Conservation (phyloP, 805 yeast genomes). For the Saccharomycopsis sp. region DNA sequence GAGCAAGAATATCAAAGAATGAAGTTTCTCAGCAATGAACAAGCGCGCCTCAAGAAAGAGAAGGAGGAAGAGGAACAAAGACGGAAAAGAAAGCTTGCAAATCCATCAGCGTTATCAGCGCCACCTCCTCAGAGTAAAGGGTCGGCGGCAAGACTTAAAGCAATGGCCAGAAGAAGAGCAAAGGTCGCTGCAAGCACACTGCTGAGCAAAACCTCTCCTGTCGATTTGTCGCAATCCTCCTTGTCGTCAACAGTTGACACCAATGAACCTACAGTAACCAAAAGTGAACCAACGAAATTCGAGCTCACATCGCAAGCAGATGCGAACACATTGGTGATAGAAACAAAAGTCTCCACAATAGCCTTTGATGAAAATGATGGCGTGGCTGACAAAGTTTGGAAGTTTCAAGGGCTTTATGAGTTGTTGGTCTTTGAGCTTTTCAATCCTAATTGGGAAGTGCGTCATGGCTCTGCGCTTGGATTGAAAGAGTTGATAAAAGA, state of each 20-base stretch:
- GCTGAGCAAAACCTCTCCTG: conserved; percentile 37
- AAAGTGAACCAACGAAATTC: conserved; percentile 26
- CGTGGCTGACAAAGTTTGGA: conserved; percentile 78
- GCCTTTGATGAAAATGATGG: conserved; percentile 54
- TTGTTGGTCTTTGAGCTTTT: conserved; percentile 69
- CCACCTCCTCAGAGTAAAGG: conserved; percentile 25
- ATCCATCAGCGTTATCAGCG: conserved; percentile 20
- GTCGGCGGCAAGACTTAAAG: conserved; percentile 69
- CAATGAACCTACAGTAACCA: conserved; percentile 2
- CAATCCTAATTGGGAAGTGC: conserved; percentile 82
- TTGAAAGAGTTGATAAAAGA: conserved; percentile 73
- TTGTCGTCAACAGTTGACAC: conserved; percentile 41
- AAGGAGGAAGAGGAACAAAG: conserved; percentile 22
- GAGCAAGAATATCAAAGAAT: conserved; percentile 17
- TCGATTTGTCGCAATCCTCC: conserved; percentile 66
- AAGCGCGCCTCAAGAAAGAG: background rate
- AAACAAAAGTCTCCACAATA: conserved; percentile 45
- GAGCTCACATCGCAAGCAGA: conserved; percentile 74
- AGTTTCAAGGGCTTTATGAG: conserved; percentile 88
- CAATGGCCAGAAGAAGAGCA: conserved; percentile 89
- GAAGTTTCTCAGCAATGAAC: background rate
- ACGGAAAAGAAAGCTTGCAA: conserved; percentile 15
- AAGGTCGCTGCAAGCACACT: conserved; percentile 55
- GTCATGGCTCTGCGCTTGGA: conserved; percentile 95
- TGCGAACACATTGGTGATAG: conserved; percentile 75